Evolutionary conservation across 768 basidiomycete genomes (phyloP).

Genomic region (Mycena alexandri): DNA sequence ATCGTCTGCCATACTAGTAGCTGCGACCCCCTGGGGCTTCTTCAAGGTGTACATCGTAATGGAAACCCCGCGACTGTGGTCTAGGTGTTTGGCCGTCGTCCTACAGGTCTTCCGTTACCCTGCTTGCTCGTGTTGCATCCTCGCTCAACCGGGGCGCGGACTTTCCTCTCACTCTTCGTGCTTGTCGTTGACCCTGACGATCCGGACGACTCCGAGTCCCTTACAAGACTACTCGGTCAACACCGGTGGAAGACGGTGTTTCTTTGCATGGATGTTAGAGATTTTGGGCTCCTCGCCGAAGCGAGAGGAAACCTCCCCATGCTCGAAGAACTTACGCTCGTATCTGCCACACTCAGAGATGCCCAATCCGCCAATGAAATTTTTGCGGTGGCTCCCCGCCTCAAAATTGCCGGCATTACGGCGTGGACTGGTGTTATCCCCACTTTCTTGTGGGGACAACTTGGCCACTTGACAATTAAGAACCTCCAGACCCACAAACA

Average conservation of each 20-base stretch:
- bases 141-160: not conserved
- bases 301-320: slow-evolving; percentile 3
- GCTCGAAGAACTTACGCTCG: not conserved
- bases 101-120: not conserved
- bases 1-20: no score
- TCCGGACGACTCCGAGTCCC: no score
- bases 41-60: no score
- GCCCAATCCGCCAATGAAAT: not conserved
- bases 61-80: slow-evolving; percentile 11
- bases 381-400: slow-evolving; percentile 15
- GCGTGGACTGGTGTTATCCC: not conserved
- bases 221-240: not conserved
- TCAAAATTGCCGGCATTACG: not conserved
- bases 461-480: not conserved
- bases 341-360: not conserved
- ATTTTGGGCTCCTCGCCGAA: not conserved
- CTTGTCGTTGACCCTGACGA: not conserved
- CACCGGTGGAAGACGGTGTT: slow-evolving; percentile 4
- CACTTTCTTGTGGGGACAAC: slow-evolving; percentile 1
- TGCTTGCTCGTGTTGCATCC: not conserved
- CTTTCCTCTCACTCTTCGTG: not conserved
- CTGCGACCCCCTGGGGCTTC: no score
- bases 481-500: no score
- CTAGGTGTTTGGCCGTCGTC: not conserved
- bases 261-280: not conserved